Evolutionary conservation across 441 rosid genomes (phyloP), one percentile per base, ranked within the genome.

Genomic region (Bocquillonia castaneifolia): DNA sequence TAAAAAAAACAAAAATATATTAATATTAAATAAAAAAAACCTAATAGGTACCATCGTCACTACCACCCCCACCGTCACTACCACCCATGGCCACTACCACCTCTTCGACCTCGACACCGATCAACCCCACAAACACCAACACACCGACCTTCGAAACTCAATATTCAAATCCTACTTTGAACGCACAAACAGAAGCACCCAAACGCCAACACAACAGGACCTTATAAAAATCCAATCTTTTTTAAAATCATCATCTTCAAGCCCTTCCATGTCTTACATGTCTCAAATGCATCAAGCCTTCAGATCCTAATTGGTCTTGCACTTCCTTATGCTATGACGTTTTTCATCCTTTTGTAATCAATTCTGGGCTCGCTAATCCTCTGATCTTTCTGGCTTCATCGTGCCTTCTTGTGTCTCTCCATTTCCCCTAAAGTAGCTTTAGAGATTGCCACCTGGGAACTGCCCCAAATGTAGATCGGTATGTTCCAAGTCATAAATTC

Each of bases 251-350:
- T 89, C 98, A 61, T 86, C 96, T 64, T 89, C 97, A 47, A 48
- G 93, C 89, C 22, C 80, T 86, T 0, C 89, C 97, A 0, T 91
- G 99, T 77, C 91, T 93, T 53, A 91, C 91, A n/a, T 93, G 98
- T 74, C 96, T 93, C 77, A 96, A 91, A 47, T 90, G 96, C 22
- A 89, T 88, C 80, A 79, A 80, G 29, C 86, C 81, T 60, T 79
- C 96, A 37, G 92, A 93, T 69, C 96, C 95, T 7, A 86, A 93
- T 17, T 93, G 96, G 96, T 89, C 96, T 61, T 93, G 97, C 76
- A 77, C 85, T 64, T 82, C 91, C 54, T 75, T 84, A 57, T 91
- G 97, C 81, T 88, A 78, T 86, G 86, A 83, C 39, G 82, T 91
- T 58, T 89, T 91, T 77, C 96, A 93, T 80, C 93, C 62, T 37